phyloP scores from a whole-genome alignment of 352 stramenopile species.

The Phytophthora cryptogea region DNA sequence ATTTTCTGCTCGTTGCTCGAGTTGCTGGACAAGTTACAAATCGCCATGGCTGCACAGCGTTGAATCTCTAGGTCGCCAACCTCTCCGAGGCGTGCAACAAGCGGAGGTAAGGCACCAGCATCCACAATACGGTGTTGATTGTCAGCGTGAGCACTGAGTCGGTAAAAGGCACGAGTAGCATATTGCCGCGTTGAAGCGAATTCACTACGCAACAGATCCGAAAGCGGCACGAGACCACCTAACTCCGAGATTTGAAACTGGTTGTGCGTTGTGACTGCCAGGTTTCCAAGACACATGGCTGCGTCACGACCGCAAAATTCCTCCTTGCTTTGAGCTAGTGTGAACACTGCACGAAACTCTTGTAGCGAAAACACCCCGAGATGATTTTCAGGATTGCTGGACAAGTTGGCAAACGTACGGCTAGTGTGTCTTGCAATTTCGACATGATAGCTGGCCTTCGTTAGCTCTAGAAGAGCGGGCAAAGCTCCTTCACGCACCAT shows the following conservation, averaged over 20 bases:
- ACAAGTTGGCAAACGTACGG: slow-evolving; percentile 90
- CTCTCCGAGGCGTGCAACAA: slow-evolving; percentile 68
- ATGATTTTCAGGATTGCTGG: slow-evolving; percentile 93
- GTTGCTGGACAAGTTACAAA: slow-evolving; percentile 88
- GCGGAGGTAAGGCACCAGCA: slow-evolving; percentile 70
- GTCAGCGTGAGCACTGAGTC: slow-evolving; percentile 80
- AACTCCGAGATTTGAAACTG: slow-evolving; percentile 88
- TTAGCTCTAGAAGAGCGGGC: slow-evolving; percentile 72
- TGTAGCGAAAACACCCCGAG: slow-evolving; percentile 83
- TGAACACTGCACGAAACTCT: slow-evolving; percentile 83
- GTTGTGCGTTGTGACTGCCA: slow-evolving; percentile 91
- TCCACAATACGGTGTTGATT: slow-evolving; percentile 91
- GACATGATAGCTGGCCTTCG: slow-evolving; percentile 58
- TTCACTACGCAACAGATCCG: slow-evolving; percentile 70
- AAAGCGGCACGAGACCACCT: slow-evolving; percentile 85
- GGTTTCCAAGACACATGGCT: slow-evolving; percentile 93
- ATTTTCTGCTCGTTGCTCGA: slow-evolving; percentile 73
- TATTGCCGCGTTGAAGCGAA: slow-evolving; percentile 83
- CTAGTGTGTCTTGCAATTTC: slow-evolving; percentile 90
- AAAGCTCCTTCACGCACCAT: slow-evolving; percentile 84
- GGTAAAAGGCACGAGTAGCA: slow-evolving; percentile 89
- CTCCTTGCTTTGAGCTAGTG: slow-evolving; percentile 63
- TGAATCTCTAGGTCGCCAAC: slow-evolving; percentile 61
- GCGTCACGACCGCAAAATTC: slow-evolving; percentile 92
- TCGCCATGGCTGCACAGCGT: slow-evolving; percentile 77